phyloP scores from a whole-genome alignment of 768 basidiomycete genomes.

The Cystofilobasidium bisporidii region DNA sequence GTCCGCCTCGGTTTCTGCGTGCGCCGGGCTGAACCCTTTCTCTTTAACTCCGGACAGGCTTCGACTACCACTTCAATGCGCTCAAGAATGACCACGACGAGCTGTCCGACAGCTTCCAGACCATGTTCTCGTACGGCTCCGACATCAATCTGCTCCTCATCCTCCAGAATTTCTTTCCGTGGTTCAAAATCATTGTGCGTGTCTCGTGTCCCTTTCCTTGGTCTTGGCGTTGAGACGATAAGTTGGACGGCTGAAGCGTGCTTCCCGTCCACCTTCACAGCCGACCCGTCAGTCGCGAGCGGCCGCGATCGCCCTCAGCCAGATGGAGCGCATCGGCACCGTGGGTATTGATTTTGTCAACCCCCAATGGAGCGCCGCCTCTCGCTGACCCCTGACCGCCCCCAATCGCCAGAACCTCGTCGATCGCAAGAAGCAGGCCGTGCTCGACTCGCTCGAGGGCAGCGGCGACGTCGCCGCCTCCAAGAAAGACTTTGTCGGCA shows the following conservation, averaged over 20 bases:
- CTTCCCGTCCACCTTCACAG: background rate
- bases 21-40: no score
- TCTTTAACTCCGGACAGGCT: no score
- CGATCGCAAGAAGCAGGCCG: constrained; percentile 65
- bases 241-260: background rate
- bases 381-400: background rate
- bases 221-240: background rate
- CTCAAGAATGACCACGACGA: constrained; percentile 11
- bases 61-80: constrained; percentile 16
- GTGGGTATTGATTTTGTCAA: background rate
- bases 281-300: background rate
- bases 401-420: constrained; percentile 46
- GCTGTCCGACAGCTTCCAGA: constrained; percentile 13
- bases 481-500: constrained; percentile 51
- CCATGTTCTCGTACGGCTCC: constrained; percentile 2
- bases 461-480: constrained; percentile 33
- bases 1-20: no score
- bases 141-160: constrained; percentile 11
- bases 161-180: constrained; percentile 7
- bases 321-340: constrained; percentile 27
- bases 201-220: background rate
- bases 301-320: background rate
- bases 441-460: constrained; percentile 38
- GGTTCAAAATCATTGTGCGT: constrained; percentile 15
- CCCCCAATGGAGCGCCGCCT: background rate